These are phyloP conservation scores for Friedmanniomyces simplex DNA, from an alignment of 495 filamentous ascomycete genomes.

Conservation along the genomic window DNA sequence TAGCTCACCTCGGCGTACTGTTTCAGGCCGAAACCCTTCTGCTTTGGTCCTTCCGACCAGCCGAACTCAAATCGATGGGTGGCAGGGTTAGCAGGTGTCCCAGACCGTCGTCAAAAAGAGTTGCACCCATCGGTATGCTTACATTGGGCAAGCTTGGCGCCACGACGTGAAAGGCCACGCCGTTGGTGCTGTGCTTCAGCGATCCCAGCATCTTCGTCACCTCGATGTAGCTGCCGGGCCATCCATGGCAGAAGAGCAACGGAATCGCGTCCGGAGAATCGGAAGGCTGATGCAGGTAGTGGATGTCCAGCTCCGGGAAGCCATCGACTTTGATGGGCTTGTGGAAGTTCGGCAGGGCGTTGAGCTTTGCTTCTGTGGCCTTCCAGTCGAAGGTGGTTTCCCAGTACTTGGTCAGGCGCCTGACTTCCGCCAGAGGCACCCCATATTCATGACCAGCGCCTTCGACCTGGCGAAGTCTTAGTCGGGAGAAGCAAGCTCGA, in stretches of 20 bases:
- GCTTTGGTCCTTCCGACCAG: conserved; percentile 47
- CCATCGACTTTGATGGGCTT: conserved; percentile 25
- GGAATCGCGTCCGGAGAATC: conserved; percentile 25
- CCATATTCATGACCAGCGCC: conserved; percentile 35
- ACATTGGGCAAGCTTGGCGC: conserved; percentile 62
- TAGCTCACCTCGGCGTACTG: conserved; percentile 43
- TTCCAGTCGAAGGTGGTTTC: conserved; percentile 33
- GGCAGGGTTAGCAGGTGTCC: too few species aligned
- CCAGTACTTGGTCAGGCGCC: conserved; percentile 42
- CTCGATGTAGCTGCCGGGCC: conserved; percentile 59
- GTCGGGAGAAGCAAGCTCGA: too few species aligned
- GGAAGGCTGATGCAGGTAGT: conserved; percentile 31
- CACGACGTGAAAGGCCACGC: conserved; percentile 56
- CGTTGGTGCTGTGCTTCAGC: conserved; percentile 35
- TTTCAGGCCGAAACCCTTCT: conserved; percentile 45
- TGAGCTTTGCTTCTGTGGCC: conserved; percentile 28
- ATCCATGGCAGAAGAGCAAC: conserved; percentile 28
- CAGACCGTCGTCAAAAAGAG: too few species aligned
- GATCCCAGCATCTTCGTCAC: conserved; percentile 51
- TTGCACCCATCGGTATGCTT: too few species aligned
- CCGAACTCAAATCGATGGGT: too few species aligned
- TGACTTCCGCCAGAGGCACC: conserved; percentile 42
- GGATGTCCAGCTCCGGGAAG: conserved; percentile 29
- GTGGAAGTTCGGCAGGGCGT: conserved; percentile 31
- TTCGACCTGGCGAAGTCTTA: conserved; percentile 24